Percentiles rank a stretch among this genome's conserved stretches.
These are phyloP conservation scores for Pseudopithomyces maydicus DNA, from an alignment of 2,329 filamentous ascomycete species.

Conservation along the genomic window DNA sequence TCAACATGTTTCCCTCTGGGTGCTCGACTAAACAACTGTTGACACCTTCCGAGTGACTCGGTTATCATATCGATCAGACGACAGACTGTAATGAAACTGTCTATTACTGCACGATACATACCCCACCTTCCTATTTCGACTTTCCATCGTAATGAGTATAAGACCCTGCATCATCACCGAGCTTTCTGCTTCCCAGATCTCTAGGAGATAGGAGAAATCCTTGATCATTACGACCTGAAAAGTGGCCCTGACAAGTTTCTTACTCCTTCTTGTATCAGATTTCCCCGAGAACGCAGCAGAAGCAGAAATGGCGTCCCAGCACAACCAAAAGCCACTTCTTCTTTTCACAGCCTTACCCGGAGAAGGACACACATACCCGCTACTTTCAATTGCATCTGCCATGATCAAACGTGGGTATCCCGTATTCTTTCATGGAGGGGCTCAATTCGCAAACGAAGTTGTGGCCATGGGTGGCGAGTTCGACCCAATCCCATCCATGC, in stretches of 20 bases:
- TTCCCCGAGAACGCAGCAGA: background rate
- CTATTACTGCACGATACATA: background rate
- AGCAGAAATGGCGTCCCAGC: background rate
- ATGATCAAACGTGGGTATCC: background rate
- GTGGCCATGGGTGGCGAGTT: background rate
- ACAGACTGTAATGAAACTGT: background rate
- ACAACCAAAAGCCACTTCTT: background rate
- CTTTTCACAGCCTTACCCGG: background rate
- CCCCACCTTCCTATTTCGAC: background rate
- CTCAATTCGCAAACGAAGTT: background rate
- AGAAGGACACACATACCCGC: constrained; percentile 1
- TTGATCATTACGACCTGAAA: no score
- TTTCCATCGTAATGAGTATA: background rate
- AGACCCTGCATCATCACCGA: background rate
- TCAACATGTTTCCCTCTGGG: no score
- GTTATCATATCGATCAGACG: background rate
- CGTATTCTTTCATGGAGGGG: background rate
- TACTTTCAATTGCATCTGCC: background rate
- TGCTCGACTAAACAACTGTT: no score
- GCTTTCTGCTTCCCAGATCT: no score
- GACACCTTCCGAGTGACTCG: no score
- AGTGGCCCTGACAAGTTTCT: no score
- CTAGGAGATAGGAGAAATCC: no score
- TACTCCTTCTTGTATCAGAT: background rate
- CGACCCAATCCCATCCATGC: background rate